Evolutionary conservation across 208 protist genomes (phyloP).

Genomic region (Angomonas ambiguus): DNA sequence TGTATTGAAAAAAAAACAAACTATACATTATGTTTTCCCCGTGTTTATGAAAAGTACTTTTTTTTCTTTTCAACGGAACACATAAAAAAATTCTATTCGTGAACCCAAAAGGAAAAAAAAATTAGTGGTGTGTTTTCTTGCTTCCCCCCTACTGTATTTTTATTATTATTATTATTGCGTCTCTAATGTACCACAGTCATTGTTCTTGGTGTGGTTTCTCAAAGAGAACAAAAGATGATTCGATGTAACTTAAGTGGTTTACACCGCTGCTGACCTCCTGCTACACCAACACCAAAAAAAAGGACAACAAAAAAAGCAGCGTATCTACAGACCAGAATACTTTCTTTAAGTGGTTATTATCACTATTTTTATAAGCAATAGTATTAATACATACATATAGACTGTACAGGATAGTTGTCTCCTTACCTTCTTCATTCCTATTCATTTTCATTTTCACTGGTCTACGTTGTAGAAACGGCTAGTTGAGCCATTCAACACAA

Average conservation of each 20-base stretch:
- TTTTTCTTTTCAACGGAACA: slow-evolving; percentile 1
- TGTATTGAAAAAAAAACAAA: slow-evolving; percentile 1
- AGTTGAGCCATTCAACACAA: not conserved
- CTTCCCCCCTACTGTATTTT: not conserved
- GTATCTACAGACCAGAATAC: not conserved
- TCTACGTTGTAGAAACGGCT: not conserved
- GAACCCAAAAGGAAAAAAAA: slow-evolving; percentile 4
- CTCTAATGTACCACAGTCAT: slow-evolving; percentile 1
- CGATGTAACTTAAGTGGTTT: no score
- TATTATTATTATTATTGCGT: slow-evolving; percentile 12
- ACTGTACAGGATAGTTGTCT: no score
- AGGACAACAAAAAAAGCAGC: slow-evolving; percentile 12
- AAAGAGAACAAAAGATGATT: no score
- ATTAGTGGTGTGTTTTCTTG: slow-evolving; percentile 1
- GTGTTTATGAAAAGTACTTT: slow-evolving; percentile 3
- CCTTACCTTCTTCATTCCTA: no score
- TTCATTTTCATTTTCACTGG: no score
- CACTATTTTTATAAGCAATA: no score
- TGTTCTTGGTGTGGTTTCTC: no score
- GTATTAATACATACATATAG: no score
- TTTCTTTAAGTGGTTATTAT: not conserved
- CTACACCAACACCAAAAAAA: slow-evolving; percentile 15
- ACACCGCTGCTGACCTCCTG: no score
- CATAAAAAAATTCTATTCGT: slow-evolving; percentile 9
- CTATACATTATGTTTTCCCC: not conserved